These are phyloP conservation scores for Chondrostereum purpureum DNA, from an alignment of 1,284 basidiomycete species.

Conservation along the genomic window DNA sequence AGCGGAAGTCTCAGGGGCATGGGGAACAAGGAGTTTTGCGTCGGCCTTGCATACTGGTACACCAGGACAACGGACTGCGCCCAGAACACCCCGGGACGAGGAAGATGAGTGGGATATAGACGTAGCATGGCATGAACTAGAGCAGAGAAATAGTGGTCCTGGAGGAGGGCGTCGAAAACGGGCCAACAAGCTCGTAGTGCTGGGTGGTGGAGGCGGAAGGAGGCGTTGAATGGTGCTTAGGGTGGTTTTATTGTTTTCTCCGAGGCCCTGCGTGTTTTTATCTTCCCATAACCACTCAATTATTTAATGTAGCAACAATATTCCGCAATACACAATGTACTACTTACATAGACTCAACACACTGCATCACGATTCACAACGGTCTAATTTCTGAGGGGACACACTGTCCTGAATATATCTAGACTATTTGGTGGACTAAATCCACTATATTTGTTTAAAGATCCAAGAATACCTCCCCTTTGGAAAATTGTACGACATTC, in stretches of 20 bases:
- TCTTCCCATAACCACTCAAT: neutral
- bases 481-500: neutral
- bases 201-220: conserved; percentile 56
- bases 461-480: no score
- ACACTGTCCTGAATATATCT: no score
- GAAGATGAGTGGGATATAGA: conserved; percentile 76
- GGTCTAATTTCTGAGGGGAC: no score
- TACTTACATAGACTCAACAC: no score
- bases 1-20: conserved; percentile 46
- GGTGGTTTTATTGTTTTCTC: no score
- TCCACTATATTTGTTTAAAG: no score
- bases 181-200: conserved; percentile 59
- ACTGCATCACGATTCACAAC: no score
- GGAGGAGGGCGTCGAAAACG: conserved; percentile 55
- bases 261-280: neutral
- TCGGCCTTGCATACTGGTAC: conserved; percentile 53
- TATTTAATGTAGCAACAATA: neutral
- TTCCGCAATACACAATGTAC: no score
- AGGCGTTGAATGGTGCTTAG: conserved; percentile 31
- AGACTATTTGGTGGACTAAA: no score
- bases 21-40: conserved; percentile 76
- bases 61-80: conserved; percentile 14
- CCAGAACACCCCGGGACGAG: conserved; percentile 22
- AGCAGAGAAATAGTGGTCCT: conserved; percentile 40
- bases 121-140: conserved; percentile 75